Evolutionary conservation across 2,329 filamentous ascomycete species (phyloP).

Genomic region (Scedosporium apiospermum): DNA sequence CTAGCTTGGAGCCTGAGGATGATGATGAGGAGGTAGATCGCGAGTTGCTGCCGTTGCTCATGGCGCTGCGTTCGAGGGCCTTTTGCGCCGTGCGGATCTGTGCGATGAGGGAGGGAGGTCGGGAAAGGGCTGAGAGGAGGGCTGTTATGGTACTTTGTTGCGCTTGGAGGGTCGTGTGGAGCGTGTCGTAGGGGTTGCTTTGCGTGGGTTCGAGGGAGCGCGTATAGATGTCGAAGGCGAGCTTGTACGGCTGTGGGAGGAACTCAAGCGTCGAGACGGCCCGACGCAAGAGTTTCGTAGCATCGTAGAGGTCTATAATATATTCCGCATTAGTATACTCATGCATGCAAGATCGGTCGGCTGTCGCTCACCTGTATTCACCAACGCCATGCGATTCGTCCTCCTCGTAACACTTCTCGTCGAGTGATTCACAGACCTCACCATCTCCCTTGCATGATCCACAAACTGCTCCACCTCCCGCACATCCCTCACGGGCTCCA

Average conservation of each 20-base stretch:
- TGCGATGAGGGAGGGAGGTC: slow-evolving; percentile 68
- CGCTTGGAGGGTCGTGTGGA: slow-evolving; percentile 68
- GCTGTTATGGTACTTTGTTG: slow-evolving; percentile 79
- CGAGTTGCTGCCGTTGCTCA: slow-evolving; percentile 29
- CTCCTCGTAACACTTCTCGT: slow-evolving; percentile 75
- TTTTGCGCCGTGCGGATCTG: slow-evolving; percentile 67
- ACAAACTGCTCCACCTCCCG: slow-evolving; percentile 90
- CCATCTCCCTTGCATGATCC: slow-evolving; percentile 80
- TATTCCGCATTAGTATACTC: not conserved
- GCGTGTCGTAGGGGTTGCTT: slow-evolving; percentile 60
- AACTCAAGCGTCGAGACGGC: slow-evolving; percentile 50
- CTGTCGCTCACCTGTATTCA: slow-evolving; percentile 8
- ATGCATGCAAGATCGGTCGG: not conserved
- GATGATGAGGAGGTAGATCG: not conserved
- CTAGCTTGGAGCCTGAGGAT: slow-evolving; percentile 41
- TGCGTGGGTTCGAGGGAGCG: slow-evolving; percentile 56
- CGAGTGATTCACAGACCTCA: slow-evolving; percentile 74
- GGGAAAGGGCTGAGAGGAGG: slow-evolving; percentile 67
- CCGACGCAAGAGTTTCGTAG: slow-evolving; percentile 44
- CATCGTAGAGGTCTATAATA: slow-evolving; percentile 57
- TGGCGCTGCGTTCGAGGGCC: slow-evolving; percentile 67
- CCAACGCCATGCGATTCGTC: slow-evolving; percentile 53
- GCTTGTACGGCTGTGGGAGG: slow-evolving; percentile 57
- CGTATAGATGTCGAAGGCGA: slow-evolving; percentile 65
- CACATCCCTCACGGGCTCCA: slow-evolving; percentile 72